Conservation (phyloP, 2,329 filamentous ascomycete species). For the Aspergillus fumigatus region DNA sequence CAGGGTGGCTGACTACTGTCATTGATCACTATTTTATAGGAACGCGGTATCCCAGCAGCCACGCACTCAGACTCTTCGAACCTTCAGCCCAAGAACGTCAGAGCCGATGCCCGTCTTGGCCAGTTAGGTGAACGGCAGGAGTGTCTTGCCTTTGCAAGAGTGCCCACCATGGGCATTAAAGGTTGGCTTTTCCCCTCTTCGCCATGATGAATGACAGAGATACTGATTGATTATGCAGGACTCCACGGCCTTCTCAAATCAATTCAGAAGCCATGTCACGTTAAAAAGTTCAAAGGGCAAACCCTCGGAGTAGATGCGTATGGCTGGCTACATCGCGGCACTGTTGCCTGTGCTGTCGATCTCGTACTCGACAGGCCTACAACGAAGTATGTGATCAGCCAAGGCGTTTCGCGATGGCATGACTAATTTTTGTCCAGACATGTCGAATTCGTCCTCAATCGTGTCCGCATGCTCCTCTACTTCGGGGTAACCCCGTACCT, state of each 20-base stretch:
- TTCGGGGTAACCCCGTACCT: conserved; percentile 93
- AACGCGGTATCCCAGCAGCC: conserved; percentile 3
- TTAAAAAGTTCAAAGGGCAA: conserved; percentile 83
- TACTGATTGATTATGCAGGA: conserved; percentile 48
- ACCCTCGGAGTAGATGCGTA: conserved; percentile 95
- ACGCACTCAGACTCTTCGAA: neutral
- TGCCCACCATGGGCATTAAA: conserved; percentile 43
- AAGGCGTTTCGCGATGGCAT: conserved; percentile 50
- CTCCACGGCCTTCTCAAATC: conserved; percentile 90
- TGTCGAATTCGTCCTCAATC: conserved; percentile 83
- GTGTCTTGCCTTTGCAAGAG: conserved; percentile 23
- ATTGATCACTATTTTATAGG: neutral
- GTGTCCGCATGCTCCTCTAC: conserved; percentile 88
- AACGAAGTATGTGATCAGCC: conserved; percentile 58
- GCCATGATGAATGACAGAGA: neutral
- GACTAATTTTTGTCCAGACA: conserved; percentile 53
- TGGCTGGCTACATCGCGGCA: conserved; percentile 95
- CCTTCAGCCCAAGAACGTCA: conserved; percentile 1
- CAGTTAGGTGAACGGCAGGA: conserved; percentile 25
- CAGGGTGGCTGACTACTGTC: conserved; percentile 10
- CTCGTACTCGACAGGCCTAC: conserved; percentile 85
- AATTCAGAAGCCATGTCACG: conserved; percentile 80
- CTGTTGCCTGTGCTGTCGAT: conserved; percentile 84
- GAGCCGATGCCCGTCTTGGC: conserved; percentile 16
- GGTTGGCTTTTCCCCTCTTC: conserved; percentile 25